Evolutionary conservation across 371 early-diverging fungal species (phyloP).

Genomic region (Mucor piriformis): DNA sequence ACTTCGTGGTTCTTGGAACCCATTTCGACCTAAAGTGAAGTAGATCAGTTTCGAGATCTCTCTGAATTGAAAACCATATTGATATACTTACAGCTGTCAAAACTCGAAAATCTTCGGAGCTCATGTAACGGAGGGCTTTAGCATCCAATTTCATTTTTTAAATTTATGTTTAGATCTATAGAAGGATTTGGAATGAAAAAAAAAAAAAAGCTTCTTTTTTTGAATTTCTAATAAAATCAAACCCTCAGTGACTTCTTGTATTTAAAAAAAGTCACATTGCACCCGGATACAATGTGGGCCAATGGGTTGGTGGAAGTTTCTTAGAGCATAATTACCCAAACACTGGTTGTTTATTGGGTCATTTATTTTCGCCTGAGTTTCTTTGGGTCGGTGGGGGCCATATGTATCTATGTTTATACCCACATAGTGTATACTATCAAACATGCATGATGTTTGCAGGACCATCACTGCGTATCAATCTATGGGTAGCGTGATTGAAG

Average conservation of each 20-base stretch:
- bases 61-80: not conserved
- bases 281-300: no score
- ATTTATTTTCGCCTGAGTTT: no score
- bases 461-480: no score
- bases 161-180: constrained; percentile 12
- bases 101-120: constrained; percentile 92
- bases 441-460: no score
- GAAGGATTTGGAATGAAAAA: not conserved
- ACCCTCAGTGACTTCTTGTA: not conserved
- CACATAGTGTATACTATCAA: no score
- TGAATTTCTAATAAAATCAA: not conserved
- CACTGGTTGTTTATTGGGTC: no score
- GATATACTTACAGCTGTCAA: constrained; percentile 82
- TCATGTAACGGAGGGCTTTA: constrained; percentile 92
- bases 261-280: not conserved
- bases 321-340: no score
- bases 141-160: constrained; percentile 91
- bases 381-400: no score
- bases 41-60: not conserved
- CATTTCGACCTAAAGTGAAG: constrained; percentile 79
- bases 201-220: constrained; percentile 5
- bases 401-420: no score
- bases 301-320: no score
- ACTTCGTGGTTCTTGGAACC: constrained; percentile 97
- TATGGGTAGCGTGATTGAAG: no score